These are phyloP conservation scores for Schizonepeta tenuifolia DNA, from an alignment of 257 asterid species.

Conservation along the genomic window DNA sequence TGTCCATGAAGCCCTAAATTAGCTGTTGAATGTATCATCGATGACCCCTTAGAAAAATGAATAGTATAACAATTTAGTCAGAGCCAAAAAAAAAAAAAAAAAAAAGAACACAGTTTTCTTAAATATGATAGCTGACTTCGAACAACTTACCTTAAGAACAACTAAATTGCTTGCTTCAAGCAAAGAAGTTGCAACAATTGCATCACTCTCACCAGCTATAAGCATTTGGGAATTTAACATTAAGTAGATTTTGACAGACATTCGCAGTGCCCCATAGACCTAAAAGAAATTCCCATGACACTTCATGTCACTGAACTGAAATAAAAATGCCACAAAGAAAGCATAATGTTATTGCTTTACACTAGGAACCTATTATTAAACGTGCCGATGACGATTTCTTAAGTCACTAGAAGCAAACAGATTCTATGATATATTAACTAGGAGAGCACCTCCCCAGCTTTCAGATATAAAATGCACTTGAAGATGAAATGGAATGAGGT, in stretches of 20 bases:
- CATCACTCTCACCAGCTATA: constrained; percentile 71
- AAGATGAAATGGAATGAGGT: constrained; percentile 16
- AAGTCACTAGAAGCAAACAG: constrained; percentile 15
- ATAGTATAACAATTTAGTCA: constrained; percentile 24
- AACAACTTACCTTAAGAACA: constrained; percentile 75
- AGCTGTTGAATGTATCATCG: constrained; percentile 84
- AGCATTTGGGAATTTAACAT: constrained; percentile 85
- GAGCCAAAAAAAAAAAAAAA: constrained; percentile 25
- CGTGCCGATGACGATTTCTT: not conserved
- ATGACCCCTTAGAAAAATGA: constrained; percentile 66
- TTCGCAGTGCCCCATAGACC: constrained; percentile 90
- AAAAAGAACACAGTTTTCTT: too few species aligned
- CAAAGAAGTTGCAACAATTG: constrained; percentile 77
- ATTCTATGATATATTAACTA: not conserved
- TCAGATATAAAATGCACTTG: constrained; percentile 13
- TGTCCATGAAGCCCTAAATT: constrained; percentile 93
- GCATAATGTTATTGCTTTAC: constrained; percentile 20
- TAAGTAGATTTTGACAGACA: constrained; percentile 92
- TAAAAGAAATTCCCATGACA: constrained; percentile 43
- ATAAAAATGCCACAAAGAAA: constrained; percentile 24
- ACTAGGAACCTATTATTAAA: constrained; percentile 12
- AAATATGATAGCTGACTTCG: constrained; percentile 20
- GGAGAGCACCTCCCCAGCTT: constrained; percentile 9
- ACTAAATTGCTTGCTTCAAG: constrained; percentile 92
- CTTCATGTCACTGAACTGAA: constrained; percentile 41